Evolutionary conservation across 1,139 yeast genomes (phyloP).

Genomic region (Fermentozyma sake): DNA sequence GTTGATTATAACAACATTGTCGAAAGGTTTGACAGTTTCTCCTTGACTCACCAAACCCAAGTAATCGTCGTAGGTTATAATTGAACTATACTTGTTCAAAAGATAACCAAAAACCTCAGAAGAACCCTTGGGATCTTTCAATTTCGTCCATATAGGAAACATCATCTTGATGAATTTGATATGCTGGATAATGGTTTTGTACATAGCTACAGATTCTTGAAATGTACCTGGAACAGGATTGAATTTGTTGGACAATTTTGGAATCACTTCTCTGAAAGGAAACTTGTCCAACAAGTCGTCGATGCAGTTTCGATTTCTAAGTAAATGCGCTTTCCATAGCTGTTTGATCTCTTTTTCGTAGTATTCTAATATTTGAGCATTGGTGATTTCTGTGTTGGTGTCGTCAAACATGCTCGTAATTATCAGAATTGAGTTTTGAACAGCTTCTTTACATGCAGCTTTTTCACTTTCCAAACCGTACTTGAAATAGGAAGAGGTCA

Average conservation of each 20-base stretch:
- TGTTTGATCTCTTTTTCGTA: constrained; percentile 9
- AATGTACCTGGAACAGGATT: too few relatives aligned
- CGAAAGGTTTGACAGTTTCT: constrained; percentile 4
- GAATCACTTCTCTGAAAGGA: constrained; percentile 9
- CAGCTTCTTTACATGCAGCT: constrained; percentile 1
- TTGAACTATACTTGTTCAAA: constrained; percentile 7
- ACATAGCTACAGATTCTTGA: constrained; percentile 6
- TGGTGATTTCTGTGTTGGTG: constrained; percentile 6
- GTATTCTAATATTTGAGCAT: too few relatives aligned
- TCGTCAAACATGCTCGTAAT: constrained; percentile 8
- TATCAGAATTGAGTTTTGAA: constrained; percentile 2
- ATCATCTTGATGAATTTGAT: constrained; percentile 6
- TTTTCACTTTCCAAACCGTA: constrained; percentile 4
- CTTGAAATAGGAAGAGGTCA: constrained; percentile 1
- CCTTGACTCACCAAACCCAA: constrained; percentile 2
- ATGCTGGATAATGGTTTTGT: constrained; percentile 4
- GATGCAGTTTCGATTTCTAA: neutral
- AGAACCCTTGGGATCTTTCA: constrained; percentile 6
- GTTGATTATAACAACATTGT: constrained; percentile 9
- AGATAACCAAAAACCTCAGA: constrained; percentile 9
- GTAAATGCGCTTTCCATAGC: constrained; percentile 8
- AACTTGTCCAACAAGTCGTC: constrained; percentile 3
- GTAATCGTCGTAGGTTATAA: constrained; percentile 11
- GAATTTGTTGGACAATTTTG: too few relatives aligned
- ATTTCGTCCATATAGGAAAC: constrained; percentile 7